These are phyloP conservation scores for Fusarium sp. DNA, from an alignment of 2,329 filamentous ascomycete species.

Conservation along the genomic window DNA sequence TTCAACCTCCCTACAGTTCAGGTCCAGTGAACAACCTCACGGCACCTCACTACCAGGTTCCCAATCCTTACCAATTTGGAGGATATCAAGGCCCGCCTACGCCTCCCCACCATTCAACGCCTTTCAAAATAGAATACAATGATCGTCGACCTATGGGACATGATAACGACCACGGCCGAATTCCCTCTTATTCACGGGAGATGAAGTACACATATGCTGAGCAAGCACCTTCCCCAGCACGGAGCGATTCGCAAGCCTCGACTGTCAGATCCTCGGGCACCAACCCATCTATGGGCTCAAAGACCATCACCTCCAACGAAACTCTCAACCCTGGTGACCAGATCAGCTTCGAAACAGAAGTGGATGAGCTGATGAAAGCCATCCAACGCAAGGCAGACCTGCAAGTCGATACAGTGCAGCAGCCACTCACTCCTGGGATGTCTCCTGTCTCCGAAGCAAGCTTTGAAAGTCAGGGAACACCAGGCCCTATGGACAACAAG, in stretches of 20 bases:
- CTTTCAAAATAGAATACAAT: conserved; percentile 48
- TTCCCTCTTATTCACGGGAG: conserved; percentile 40
- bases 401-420: conserved; percentile 40
- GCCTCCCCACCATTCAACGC: conserved; percentile 46
- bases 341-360: conserved; percentile 79
- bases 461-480: conserved; percentile 32
- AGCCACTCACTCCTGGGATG: conserved; percentile 41
- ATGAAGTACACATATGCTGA: conserved; percentile 45
- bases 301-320: conserved; percentile 57
- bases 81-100: conserved; percentile 52
- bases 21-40: conserved; percentile 54
- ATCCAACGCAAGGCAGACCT: conserved; percentile 75
- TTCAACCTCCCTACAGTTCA: conserved; percentile 55
- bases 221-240: conserved; percentile 47
- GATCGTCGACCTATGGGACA: conserved; percentile 43
- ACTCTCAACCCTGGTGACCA: conserved; percentile 58
- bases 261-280: conserved; percentile 34
- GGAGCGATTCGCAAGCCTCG: conserved; percentile 47
- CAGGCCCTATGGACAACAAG: conserved; percentile 42
- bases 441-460: conserved; percentile 37
- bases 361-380: conserved; percentile 88
- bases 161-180: conserved; percentile 37
- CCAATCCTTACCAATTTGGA: conserved; percentile 56
- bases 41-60: conserved; percentile 54
- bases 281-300: conserved; percentile 48